A percentile compares a stretch with the other conserved stretches of the same genome.
Evolutionary conservation across 495 filamentous ascomycete genomes (phyloP).

Genomic region (Echria macrotheca): DNA sequence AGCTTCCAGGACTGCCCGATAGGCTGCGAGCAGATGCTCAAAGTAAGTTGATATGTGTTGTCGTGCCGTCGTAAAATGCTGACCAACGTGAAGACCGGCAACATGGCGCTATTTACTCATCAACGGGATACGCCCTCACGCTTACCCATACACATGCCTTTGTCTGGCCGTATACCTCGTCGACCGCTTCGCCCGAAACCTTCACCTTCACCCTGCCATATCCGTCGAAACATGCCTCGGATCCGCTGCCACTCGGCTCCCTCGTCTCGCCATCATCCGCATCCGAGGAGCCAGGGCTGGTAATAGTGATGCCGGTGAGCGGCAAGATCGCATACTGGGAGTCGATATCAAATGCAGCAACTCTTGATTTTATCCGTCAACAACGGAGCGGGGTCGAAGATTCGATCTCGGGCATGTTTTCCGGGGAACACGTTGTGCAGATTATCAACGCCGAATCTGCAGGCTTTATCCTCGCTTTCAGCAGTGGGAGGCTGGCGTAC

Average conservation of each 20-base stretch:
- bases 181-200: conserved; percentile 58
- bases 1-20: conserved; percentile 75
- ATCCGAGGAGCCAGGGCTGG: conserved; percentile 70
- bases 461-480: conserved; percentile 78
- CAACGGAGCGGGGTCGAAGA: conserved; percentile 73
- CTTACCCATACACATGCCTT: conserved; percentile 75
- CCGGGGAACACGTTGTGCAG: conserved; percentile 69
- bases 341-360: conserved; percentile 75
- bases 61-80: no score
- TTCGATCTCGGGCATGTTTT: conserved; percentile 61
- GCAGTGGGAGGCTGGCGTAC: conserved; percentile 78
- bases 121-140: conserved; percentile 68
- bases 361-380: conserved; percentile 67
- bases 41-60: no score
- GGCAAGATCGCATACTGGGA: conserved; percentile 95
- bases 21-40: conserved; percentile 56
- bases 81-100: conserved; percentile 46
- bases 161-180: conserved; percentile 79
- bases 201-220: conserved; percentile 73
- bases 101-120: conserved; percentile 59
- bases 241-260: conserved; percentile 70
- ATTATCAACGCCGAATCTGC: conserved; percentile 75
- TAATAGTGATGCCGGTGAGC: conserved; percentile 73
- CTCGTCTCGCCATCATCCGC: conserved; percentile 69
- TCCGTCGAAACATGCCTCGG: conserved; percentile 55